phyloP scores from a whole-genome alignment of 805 yeast species.

The Candida tibetensis region DNA sequence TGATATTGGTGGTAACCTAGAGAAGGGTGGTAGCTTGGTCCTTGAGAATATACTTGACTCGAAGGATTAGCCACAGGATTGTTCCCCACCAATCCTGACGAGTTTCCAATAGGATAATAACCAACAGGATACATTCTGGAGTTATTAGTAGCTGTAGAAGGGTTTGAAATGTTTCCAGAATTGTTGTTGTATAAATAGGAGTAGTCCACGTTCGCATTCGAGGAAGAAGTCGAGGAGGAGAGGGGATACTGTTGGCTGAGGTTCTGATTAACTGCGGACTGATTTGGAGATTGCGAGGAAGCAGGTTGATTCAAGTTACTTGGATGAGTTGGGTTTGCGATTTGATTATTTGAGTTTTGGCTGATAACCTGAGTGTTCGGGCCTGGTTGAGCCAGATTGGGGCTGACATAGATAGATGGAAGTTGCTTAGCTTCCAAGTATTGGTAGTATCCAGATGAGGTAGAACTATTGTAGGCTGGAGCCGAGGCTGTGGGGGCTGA shows the following conservation, averaged over 20 bases:
- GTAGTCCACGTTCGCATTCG: slow-evolving; percentile 4
- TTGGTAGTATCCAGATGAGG: slow-evolving; percentile 3
- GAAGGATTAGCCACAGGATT: neutral
- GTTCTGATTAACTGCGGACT: neutral
- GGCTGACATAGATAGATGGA: slow-evolving; percentile 7
- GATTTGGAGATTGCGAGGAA: neutral
- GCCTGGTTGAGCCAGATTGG: neutral
- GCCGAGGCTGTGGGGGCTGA: neutral
- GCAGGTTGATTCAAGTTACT: too few relatives aligned
- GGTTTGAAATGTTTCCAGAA: slow-evolving; percentile 2
- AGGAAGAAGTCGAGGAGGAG: slow-evolving; percentile 1
- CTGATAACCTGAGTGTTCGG: neutral
- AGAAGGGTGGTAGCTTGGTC: slow-evolving; percentile 1
- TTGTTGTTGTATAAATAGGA: slow-evolving; percentile 8
- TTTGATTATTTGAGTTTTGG: neutral
- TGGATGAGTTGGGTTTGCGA: too few relatives aligned
- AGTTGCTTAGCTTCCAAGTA: slow-evolving; percentile 8
- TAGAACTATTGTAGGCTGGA: neutral
- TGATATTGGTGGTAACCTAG: slow-evolving; percentile 4
- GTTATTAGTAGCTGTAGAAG: slow-evolving; percentile 4
- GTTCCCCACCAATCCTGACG: neutral
- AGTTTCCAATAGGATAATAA: slow-evolving; percentile 1
- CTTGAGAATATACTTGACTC: slow-evolving; percentile 1
- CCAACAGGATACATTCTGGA: slow-evolving; percentile 3
- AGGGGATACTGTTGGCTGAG: slow-evolving; percentile 2